Percentiles rank a stretch among this genome's conserved stretches.
Conservation (phyloP, 2,329 filamentous ascomycete genomes). For the Fusarium metavorans region DNA sequence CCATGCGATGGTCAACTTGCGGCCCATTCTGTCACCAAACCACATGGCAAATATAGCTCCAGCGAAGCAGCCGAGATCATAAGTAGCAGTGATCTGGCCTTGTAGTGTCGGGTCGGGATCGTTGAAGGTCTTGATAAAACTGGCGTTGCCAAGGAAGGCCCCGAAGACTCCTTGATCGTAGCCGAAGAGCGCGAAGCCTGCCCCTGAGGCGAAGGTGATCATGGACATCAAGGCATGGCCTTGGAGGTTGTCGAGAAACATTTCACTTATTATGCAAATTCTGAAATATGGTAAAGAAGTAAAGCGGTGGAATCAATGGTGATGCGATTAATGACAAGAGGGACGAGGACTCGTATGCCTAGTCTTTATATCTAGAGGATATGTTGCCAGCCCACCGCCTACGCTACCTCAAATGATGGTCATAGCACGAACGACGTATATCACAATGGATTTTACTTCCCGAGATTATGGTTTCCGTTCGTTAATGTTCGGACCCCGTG, state of each 20-base stretch:
- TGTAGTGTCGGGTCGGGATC: neutral
- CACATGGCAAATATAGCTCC: constrained; percentile 14
- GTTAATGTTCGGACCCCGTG: too few relatives aligned
- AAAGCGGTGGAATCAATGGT: too few relatives aligned
- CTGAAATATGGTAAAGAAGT: too few relatives aligned
- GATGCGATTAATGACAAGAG: too few relatives aligned
- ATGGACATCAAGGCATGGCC: neutral
- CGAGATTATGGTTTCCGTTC: too few relatives aligned
- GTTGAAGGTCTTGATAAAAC: constrained; percentile 2
- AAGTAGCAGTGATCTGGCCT: constrained; percentile 12
- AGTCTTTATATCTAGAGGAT: too few relatives aligned
- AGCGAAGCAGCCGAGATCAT: constrained; percentile 21
- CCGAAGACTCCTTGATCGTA: constrained; percentile 12
- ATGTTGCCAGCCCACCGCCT: too few relatives aligned
- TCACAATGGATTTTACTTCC: too few relatives aligned
- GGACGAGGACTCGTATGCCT: too few relatives aligned
- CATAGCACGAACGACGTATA: too few relatives aligned
- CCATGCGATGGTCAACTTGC: constrained; percentile 1
- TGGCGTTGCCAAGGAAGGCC: neutral
- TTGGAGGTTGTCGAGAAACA: neutral
- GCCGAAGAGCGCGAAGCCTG: constrained; percentile 5
- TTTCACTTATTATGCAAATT: neutral
- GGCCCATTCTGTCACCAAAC: constrained; percentile 8
- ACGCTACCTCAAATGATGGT: too few relatives aligned
- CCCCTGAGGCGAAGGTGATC: constrained; percentile 3